A percentile compares a stretch with the other conserved stretches of the same genome.
These are phyloP conservation scores for Penicillium italicum DNA, from an alignment of 2,329 filamentous ascomycete genomes.

Conservation along the genomic window DNA sequence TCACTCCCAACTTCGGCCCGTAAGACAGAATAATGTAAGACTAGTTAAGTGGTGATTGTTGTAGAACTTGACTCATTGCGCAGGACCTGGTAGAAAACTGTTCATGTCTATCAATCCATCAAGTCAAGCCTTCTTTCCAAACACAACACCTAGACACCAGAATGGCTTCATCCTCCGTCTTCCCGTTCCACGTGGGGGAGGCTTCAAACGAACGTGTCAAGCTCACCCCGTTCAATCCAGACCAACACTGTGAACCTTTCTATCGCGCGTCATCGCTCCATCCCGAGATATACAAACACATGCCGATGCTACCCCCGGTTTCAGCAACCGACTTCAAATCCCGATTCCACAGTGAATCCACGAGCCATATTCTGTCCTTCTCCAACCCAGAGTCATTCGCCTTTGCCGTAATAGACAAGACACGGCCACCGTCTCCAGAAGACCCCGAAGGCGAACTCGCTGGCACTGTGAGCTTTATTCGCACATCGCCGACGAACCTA, in stretches of 20 bases:
- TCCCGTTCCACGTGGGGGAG: slow-evolving; percentile 7
- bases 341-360: slow-evolving; percentile 5
- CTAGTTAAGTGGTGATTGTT: not conserved
- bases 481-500: slow-evolving; percentile 8
- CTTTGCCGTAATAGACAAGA: slow-evolving; percentile 21
- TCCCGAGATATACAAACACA: slow-evolving; percentile 17
- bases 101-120: not conserved
- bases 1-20: not conserved
- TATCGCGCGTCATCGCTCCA: slow-evolving; percentile 9
- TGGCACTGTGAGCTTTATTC: slow-evolving; percentile 16
- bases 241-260: slow-evolving; percentile 12
- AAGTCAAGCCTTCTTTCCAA: not conserved
- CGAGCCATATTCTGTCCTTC: slow-evolving; percentile 14
- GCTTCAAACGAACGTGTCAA: slow-evolving; percentile 20
- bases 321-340: slow-evolving; percentile 9
- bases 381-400: slow-evolving; percentile 17
- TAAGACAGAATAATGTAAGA: not conserved
- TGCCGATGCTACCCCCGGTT: slow-evolving; percentile 7
- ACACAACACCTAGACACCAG: no score
- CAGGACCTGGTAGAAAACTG: not conserved
- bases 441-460: slow-evolving; percentile 19
- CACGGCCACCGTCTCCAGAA: slow-evolving; percentile 10
- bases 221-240: slow-evolving; percentile 19
- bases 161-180: slow-evolving; percentile 7
- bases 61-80: not conserved